Conservation (phyloP, 1,284 basidiomycete genomes). For the Malassezia furfur region DNA sequence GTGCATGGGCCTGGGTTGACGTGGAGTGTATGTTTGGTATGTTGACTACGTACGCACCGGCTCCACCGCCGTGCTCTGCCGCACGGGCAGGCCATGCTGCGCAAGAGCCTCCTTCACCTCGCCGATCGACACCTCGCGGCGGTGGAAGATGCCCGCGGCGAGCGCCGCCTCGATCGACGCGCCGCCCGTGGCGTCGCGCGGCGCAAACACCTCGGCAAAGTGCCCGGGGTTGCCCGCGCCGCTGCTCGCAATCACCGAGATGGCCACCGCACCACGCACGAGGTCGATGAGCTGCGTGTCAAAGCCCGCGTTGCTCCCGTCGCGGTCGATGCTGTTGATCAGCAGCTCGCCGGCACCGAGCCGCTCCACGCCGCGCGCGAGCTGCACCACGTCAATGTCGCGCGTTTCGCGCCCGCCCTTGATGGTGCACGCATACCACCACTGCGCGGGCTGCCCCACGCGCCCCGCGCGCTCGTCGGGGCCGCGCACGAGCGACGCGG, state of each 20-base stretch:
- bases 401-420: conserved; percentile 79
- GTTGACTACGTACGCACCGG: too few relatives aligned
- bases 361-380: conserved; percentile 74
- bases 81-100: conserved; percentile 28
- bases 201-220: conserved; percentile 63
- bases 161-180: conserved; percentile 73
- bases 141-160: conserved; percentile 95
- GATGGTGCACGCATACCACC: conserved; percentile 99
- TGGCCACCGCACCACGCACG: conserved; percentile 66
- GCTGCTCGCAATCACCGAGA: conserved; percentile 89
- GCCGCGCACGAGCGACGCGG: conserved; percentile 27
- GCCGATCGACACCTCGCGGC: conserved; percentile 64
- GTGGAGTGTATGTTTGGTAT: background rate
- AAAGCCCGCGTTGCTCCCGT: conserved; percentile 86
- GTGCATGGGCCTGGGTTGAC: conserved; percentile 16
- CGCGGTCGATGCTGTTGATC: conserved; percentile 91
- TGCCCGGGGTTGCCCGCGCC: conserved; percentile 71
- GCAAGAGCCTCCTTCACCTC: conserved; percentile 49
- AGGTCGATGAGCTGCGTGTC: conserved; percentile 69
- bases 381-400: conserved; percentile 83
- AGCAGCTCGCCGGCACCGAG: conserved; percentile 92
- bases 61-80: conserved; percentile 1
- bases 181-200: background rate
- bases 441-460: conserved; percentile 55
- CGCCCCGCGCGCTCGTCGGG: conserved; percentile 50